Evolutionary conservation across 2,329 filamentous ascomycete species (phyloP), one percentile per base, ranked within the genome.

Genomic region (Botryotinia convoluta): DNA sequence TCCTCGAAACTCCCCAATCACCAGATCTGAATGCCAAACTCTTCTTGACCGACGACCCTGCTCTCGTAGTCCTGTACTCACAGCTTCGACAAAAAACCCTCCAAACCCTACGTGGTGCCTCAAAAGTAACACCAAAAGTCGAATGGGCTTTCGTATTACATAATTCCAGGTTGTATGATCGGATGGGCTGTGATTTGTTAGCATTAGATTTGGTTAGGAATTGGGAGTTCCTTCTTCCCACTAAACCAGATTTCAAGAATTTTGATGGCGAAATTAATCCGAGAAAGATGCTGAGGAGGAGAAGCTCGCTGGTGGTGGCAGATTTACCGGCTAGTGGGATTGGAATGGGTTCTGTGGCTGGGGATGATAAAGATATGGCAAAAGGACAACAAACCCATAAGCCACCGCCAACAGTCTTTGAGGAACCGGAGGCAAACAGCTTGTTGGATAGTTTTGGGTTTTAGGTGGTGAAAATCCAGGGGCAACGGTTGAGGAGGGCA

Each of bases 361-460:
- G 80, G 76, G 85, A 79, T 82, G 80, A 73, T 78, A 82, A 78
- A 35, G 62, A 70, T 0, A 83, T 81, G 26, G 12, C 32, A 37
- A 42, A 29, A 22, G 39, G 44, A 35, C 44, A 45, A 10, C 45
- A 51, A 42, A 39, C n/a, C 74, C 79, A 82, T 39, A 87, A 91
- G 78, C 86, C 88, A 22, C 87, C 91, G 26, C 90, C 94, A 1
- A 94, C 92, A 32, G 90, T 91, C 75, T 98, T 98, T 81, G 88
- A 97, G 78, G 96, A 99, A 82, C 96, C 96, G n/a, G 94, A 97
- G 83, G 88, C 93, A 42, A 93, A 89, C 81, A 95, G 93, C 74
- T 83, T 99, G 80, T 85, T 98, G 78, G 95, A 98, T 85, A 95
- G 89, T 81, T 98, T 98, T 87, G 95, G 95, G 1, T 96, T 98